A percentile compares a stretch with the other conserved stretches of the same genome.
These are phyloP conservation scores for Monosporascus sp. DNA, from an alignment of 2,329 filamentous ascomycete species.

Conservation along the genomic window DNA sequence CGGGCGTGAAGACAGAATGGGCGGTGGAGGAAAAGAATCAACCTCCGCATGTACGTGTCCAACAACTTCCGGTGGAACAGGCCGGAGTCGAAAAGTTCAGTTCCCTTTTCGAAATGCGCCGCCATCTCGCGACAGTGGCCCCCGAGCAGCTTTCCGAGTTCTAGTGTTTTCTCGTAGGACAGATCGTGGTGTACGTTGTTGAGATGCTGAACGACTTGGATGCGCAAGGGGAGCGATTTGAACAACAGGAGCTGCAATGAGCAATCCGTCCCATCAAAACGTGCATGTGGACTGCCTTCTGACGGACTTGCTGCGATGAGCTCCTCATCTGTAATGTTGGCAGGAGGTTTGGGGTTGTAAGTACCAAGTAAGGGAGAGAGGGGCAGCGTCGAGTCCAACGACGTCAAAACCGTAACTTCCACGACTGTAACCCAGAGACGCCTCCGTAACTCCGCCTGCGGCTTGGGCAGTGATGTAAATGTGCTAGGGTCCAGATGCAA, in stretches of 20 bases:
- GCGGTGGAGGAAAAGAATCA: conserved; percentile 19
- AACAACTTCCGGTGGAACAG: conserved; percentile 20
- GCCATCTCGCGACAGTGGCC: conserved; percentile 17
- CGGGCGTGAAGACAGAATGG: conserved; percentile 16
- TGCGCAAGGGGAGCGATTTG: conserved; percentile 16
- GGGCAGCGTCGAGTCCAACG: conserved; percentile 18
- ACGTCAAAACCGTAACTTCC: conserved; percentile 18
- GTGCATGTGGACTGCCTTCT: neutral
- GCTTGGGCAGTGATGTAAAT: conserved; percentile 12
- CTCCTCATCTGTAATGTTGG: conserved; percentile 16
- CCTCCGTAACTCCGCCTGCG: conserved; percentile 21
- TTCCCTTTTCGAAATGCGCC: conserved; percentile 8
- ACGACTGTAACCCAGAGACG: conserved; percentile 26
- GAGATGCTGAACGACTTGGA: conserved; percentile 14
- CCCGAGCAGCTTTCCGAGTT: conserved; percentile 10
- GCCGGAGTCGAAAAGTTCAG: neutral
- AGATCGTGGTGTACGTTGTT: conserved; percentile 10
- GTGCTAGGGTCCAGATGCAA: conserved; percentile 22
- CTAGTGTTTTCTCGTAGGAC: conserved; percentile 11
- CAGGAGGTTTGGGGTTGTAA: conserved; percentile 12
- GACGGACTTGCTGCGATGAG: neutral
- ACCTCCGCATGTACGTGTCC: conserved; percentile 19
- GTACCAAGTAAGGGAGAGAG: conserved; percentile 12
- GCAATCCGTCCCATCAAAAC: conserved; percentile 11
- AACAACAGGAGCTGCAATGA: conserved; percentile 17